Evolutionary conservation across 768 basidiomycete species (phyloP).

Genomic region (Boletus rufocinnamomeus): DNA sequence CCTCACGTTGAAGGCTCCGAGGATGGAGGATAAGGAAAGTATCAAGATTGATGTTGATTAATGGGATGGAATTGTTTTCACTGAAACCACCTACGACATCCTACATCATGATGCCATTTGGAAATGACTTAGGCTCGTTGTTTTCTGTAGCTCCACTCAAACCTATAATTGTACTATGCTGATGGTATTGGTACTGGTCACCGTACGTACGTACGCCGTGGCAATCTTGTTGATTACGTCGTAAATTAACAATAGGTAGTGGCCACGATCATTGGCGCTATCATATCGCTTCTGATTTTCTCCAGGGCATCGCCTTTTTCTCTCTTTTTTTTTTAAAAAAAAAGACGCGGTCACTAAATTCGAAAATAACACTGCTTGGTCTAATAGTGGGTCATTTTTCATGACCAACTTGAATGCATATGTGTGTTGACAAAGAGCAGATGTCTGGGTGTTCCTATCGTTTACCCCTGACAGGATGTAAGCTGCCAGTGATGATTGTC

Average conservation of each 20-base stretch:
- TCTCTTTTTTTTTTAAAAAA: constrained; percentile 11
- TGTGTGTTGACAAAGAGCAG: constrained; percentile 5
- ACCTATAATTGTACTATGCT: neutral
- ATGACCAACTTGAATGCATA: neutral
- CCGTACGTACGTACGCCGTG: too few relatives aligned
- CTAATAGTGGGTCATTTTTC: constrained; percentile 11
- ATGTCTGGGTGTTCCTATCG: constrained; percentile 30
- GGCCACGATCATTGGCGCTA: too few relatives aligned
- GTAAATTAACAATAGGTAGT: too few relatives aligned
- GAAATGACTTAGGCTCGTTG: neutral
- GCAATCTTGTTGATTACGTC: too few relatives aligned
- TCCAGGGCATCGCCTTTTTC: too few relatives aligned
- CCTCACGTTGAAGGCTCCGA: constrained; percentile 61
- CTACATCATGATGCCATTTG: neutral
- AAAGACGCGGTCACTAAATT: constrained; percentile 26
- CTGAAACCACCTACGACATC: neutral
- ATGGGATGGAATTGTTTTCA: neutral
- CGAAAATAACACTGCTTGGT: constrained; percentile 31
- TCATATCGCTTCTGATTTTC: constrained; percentile 21
- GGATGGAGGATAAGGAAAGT: constrained; percentile 58
- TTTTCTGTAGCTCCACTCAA: constrained; percentile 14
- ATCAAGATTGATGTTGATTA: constrained; percentile 47
- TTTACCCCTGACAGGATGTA: constrained; percentile 28
- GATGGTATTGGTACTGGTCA: too few relatives aligned
- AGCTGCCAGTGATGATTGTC: neutral